Conservation (phyloP, 352 stramenopile species). For the Globisporangium radiosum region DNA sequence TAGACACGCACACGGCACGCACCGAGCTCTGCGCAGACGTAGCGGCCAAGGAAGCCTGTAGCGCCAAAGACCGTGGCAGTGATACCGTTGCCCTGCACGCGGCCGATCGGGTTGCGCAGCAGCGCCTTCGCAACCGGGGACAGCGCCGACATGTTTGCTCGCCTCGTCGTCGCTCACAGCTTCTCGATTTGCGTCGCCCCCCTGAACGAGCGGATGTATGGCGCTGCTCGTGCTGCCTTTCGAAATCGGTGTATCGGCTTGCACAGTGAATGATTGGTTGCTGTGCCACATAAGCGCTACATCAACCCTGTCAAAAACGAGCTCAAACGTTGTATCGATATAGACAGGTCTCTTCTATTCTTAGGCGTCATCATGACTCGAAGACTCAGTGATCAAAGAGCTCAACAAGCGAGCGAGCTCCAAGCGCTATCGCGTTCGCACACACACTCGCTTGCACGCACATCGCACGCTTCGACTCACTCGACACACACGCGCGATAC, state of each 20-base stretch:
- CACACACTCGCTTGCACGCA: too few relatives aligned
- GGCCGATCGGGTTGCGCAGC: slow-evolving; percentile 71
- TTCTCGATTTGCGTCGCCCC: slow-evolving; percentile 7
- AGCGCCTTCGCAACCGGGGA: slow-evolving; percentile 69
- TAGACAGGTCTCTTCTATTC: neutral
- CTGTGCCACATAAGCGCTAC: slow-evolving; percentile 3
- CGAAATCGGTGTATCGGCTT: slow-evolving; percentile 24
- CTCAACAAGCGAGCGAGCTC: too few relatives aligned
- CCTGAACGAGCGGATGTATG: slow-evolving; percentile 5
- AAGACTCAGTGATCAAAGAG: too few relatives aligned
- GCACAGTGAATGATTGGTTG: slow-evolving; percentile 1
- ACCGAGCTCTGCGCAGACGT: slow-evolving; percentile 93
- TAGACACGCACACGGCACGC: slow-evolving; percentile 8
- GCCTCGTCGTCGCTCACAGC: slow-evolving; percentile 1
- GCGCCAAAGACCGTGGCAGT: slow-evolving; percentile 94
- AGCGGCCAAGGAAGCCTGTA: slow-evolving; percentile 93
- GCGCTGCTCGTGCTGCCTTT: slow-evolving; percentile 5
- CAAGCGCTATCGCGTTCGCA: too few relatives aligned
- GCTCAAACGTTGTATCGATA: neutral
- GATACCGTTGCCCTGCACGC: slow-evolving; percentile 71
- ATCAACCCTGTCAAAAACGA: slow-evolving; percentile 1
- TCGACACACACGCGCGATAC: neutral
- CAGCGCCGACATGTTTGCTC: slow-evolving; percentile 62
- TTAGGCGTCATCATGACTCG: too few relatives aligned
- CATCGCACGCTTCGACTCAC: neutral